These are phyloP conservation scores for Phaffia australis DNA, from an alignment of 768 basidiomycete species.

Conservation along the genomic window DNA sequence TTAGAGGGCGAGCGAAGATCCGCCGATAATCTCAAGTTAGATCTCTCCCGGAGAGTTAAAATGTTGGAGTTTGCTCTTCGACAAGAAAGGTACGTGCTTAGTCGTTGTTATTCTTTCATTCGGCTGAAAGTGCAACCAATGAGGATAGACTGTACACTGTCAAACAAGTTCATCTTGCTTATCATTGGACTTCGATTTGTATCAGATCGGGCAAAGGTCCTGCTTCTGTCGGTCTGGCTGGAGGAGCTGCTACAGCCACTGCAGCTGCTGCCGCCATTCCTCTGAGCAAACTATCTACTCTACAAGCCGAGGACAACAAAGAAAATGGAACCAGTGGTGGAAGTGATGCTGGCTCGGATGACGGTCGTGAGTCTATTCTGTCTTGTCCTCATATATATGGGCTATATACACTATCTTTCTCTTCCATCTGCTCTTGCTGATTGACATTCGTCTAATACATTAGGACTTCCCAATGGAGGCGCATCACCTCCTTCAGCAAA, in stretches of 20 bases:
- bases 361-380: conserved; percentile 9
- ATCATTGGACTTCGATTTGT: not conserved
- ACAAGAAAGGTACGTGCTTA: conserved; percentile 71
- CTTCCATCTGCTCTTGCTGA: conserved; percentile 3
- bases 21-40: conserved; percentile 92
- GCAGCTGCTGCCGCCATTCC: conserved; percentile 45
- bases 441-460: not conserved
- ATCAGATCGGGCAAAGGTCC: conserved; percentile 9
- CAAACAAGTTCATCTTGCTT: not conserved
- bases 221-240: conserved; percentile 44
- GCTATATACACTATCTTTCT: not conserved
- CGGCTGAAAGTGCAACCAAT: too few species aligned
- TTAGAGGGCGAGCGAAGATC: conserved; percentile 94
- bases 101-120: not conserved
- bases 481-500: not conserved
- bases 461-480: not conserved
- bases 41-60: conserved; percentile 91
- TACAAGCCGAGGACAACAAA: conserved; percentile 41
- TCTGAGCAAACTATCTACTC: conserved; percentile 54
- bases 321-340: conserved; percentile 4
- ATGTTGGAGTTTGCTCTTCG: conserved; percentile 97
- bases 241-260: conserved; percentile 60
- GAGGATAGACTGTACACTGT: not conserved
- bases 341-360: conserved; percentile 23
- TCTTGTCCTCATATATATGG: too few species aligned